A percentile compares a stretch with the other conserved stretches of the same genome.
Conservation (phyloP, 108 stramenopile species). For the Fragilariopsis cylindrus region DNA sequence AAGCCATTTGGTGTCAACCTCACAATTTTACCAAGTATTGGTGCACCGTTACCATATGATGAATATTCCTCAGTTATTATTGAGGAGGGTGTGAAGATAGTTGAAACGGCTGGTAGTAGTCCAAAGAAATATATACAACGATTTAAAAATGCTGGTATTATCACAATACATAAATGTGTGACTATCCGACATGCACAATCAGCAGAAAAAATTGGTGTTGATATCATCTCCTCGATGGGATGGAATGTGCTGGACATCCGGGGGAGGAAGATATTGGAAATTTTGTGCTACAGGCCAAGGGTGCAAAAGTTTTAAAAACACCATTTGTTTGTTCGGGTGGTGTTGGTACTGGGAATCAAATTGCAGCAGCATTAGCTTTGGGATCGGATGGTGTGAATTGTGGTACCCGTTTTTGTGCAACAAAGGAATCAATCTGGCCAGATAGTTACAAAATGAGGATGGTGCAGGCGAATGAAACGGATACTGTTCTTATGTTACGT, state of each 20-base stretch:
- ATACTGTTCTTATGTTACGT: conserved; percentile 17
- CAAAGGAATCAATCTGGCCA: no score
- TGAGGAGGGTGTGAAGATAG: no score
- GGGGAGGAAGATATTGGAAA: conserved; percentile 54
- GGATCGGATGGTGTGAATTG: no score
- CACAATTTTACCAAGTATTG: no score
- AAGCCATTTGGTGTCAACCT: no score
- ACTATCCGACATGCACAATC: conserved; percentile 44
- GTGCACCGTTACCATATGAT: no score
- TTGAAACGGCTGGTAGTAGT: conserved; percentile 11
- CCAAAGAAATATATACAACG: conserved; percentile 35
- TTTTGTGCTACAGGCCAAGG: conserved; percentile 47
- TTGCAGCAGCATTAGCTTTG: conserved; percentile 2
- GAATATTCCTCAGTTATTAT: no score
- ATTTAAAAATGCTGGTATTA: conserved; percentile 40
- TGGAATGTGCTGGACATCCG: conserved; percentile 58
- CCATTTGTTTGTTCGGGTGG: conserved; percentile 42
- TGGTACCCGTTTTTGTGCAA: no score
- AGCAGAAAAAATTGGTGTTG: conserved; percentile 44
- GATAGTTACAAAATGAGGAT: no score
- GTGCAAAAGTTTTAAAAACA: conserved; percentile 25
- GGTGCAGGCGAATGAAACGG: no score
- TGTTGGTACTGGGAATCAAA: not conserved
- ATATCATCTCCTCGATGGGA: conserved; percentile 45
- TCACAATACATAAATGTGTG: conserved; percentile 53